These are phyloP conservation scores for Antitrichia curtipendula DNA, from an alignment of 225 moss, liverwort and hornwort species.

Conservation along the genomic window DNA sequence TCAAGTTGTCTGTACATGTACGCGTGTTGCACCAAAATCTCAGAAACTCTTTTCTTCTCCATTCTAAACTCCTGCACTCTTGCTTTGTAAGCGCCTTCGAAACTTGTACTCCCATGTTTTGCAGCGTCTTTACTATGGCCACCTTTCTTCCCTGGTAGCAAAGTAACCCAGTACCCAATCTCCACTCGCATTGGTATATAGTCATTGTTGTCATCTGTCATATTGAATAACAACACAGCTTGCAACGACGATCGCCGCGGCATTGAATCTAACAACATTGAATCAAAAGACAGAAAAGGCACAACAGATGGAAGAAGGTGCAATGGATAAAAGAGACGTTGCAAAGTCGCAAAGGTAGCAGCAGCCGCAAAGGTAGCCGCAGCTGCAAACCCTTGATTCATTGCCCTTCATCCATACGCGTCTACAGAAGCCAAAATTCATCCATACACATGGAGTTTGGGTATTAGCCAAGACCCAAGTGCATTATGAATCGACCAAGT, in stretches of 20 bases:
- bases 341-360: too few relatives aligned
- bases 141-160: background rate
- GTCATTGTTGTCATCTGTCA: rapidly evolving
- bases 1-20: background rate
- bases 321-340: too few relatives aligned
- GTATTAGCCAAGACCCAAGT: background rate
- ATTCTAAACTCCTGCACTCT: background rate
- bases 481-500: background rate
- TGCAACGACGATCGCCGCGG: background rate
- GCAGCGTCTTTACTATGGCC: background rate
- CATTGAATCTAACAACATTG: background rate
- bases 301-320: too few relatives aligned
- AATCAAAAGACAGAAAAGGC: too few relatives aligned
- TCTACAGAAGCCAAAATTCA: background rate
- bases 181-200: background rate
- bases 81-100: background rate
- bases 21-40: background rate
- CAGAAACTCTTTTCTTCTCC: background rate
- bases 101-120: background rate
- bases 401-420: too few relatives aligned
- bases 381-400: too few relatives aligned
- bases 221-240: background rate
- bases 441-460: rapidly evolving
- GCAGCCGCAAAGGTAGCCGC: too few relatives aligned
- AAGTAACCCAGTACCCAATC: background rate